Evolutionary conservation across 306 rosid species (phyloP), one percentile per base, ranked within the genome.

Genomic region (Pyrus bretschneideri): DNA sequence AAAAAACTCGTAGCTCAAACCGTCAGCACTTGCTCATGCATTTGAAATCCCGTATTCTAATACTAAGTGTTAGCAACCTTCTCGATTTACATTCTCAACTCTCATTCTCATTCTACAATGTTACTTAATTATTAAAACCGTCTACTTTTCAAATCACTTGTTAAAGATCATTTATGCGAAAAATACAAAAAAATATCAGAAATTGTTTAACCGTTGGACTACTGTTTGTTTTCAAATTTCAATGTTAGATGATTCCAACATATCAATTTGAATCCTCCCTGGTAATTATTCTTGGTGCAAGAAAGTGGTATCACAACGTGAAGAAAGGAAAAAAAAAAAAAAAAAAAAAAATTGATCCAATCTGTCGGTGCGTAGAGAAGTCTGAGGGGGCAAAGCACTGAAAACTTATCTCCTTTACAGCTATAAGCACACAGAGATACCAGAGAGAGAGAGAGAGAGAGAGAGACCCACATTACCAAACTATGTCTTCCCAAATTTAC

Each of bases 341-440:
- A 12, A 54, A 8, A 33, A 5, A 33, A 33, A 22, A 64, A 12
- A 33, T 71, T 71, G 23, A 31, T 35, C 49, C 49, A 14, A 46
- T 38, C 4, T 40, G 76, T 73, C 76, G 76, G 76, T 59, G 76
- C 54, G 4, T 18, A 58, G n/a, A 55, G 72, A 78, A 73, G 15
- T 9, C 70, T 60, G 35, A 49, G 21, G 55, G 71, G 71, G 51
- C 74, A 58, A 68, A 33, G 79, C 61, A 59, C 71, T 72, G 45
- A 67, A 80, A 55, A 11, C 54, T 29, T 63, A 2, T 57, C 60
- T 60, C 35, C 73, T 83, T 80, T 83, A 83, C 87, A 84, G 87
- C 81, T 70, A 73, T 13, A 51, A 29, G 3, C 8, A n/a, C 25
- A 30, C 35, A 55, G 21, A 49, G 54, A 49, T 17, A 15, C 44